A percentile compares a stretch with the other conserved stretches of the same genome.
Evolutionary conservation across 768 basidiomycete species (phyloP).

Genomic region (Xerocomus spinulosus): DNA sequence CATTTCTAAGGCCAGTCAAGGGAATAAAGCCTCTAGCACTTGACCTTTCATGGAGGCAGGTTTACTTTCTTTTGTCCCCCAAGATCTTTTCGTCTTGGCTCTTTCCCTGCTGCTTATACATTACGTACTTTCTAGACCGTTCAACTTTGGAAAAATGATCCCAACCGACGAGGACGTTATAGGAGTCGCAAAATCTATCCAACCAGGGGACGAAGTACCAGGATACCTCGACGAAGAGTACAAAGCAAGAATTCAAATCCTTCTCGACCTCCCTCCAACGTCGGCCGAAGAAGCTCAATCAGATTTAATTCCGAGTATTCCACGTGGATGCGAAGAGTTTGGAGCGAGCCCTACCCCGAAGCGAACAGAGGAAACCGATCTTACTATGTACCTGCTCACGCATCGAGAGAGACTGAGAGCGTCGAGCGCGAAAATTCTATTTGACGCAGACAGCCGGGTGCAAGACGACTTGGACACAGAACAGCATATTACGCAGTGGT

Average conservation of each 20-base stretch:
- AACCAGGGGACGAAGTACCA: slow-evolving; percentile 7
- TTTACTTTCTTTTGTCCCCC: slow-evolving; percentile 5
- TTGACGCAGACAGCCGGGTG: not conserved
- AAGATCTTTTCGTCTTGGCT: not conserved
- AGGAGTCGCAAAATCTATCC: slow-evolving; percentile 14
- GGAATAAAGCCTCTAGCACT: slow-evolving; percentile 56
- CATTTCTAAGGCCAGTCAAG: slow-evolving; percentile 48
- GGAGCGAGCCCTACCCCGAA: slow-evolving; percentile 25
- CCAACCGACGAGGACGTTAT: slow-evolving; percentile 32
- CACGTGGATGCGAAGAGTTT: slow-evolving; percentile 20
- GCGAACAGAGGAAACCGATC: slow-evolving; percentile 8
- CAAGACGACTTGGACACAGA: not conserved
- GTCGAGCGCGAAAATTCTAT: not conserved
- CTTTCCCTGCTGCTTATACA: not conserved
- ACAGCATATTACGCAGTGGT: not conserved
- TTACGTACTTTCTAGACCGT: slow-evolving; percentile 36
- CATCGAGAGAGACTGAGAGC: slow-evolving; percentile 20
- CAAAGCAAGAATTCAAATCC: slow-evolving; percentile 2
- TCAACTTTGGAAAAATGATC: slow-evolving; percentile 37
- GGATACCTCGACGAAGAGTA: slow-evolving; percentile 15
- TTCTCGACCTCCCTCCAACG: slow-evolving; percentile 9
- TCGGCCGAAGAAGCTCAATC: slow-evolving; percentile 11
- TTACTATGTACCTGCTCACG: slow-evolving; percentile 24
- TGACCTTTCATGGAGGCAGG: slow-evolving; percentile 65
- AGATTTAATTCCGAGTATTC: slow-evolving; percentile 1